Evolutionary conservation across 371 early-diverging fungal species (phyloP).

Genomic region (Nematocida ausubeli): DNA sequence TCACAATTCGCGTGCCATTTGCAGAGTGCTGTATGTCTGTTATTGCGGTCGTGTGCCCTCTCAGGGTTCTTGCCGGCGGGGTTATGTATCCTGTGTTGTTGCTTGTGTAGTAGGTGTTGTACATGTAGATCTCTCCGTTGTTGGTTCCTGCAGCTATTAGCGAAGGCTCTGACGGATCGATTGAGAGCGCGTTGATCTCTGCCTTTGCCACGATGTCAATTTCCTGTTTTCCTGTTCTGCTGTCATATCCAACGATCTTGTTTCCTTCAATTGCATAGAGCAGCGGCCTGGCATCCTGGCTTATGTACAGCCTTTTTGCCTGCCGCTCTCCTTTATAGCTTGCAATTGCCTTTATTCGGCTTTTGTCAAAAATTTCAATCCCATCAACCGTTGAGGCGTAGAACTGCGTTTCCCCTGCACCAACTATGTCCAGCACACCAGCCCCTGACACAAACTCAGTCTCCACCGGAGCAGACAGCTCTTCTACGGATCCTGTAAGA

Average conservation of each 20-base stretch:
- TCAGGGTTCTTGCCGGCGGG: slow-evolving; percentile 75
- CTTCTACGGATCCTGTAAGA: not conserved
- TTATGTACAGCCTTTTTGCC: slow-evolving; percentile 6
- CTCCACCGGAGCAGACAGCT: not conserved
- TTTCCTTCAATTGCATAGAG: slow-evolving; percentile 41
- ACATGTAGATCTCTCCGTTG: slow-evolving; percentile 67
- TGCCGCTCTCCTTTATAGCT: slow-evolving; percentile 34
- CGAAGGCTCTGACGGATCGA: slow-evolving; percentile 51
- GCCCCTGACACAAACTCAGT: slow-evolving; percentile 3
- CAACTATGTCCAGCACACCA: slow-evolving; percentile 20
- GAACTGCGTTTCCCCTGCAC: not conserved
- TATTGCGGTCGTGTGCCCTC: slow-evolving; percentile 92
- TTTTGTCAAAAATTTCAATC: slow-evolving; percentile 52
- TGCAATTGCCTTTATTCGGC: slow-evolving; percentile 41
- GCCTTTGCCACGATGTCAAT: slow-evolving; percentile 21
- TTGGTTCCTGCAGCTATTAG: slow-evolving; percentile 31
- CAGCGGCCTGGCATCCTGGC: not conserved
- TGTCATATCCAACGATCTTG: slow-evolving; percentile 59
- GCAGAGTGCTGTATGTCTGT: slow-evolving; percentile 91
- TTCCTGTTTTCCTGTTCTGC: slow-evolving; percentile 53
- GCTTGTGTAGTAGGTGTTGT: slow-evolving; percentile 91
- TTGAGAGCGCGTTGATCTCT: slow-evolving; percentile 58
- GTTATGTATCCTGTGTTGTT: slow-evolving; percentile 85
- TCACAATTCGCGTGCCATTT: slow-evolving; percentile 88
- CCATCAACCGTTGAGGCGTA: slow-evolving; percentile 48